Conservation (phyloP, 495 filamentous ascomycete species). For the Penicillium bialowiezense region DNA sequence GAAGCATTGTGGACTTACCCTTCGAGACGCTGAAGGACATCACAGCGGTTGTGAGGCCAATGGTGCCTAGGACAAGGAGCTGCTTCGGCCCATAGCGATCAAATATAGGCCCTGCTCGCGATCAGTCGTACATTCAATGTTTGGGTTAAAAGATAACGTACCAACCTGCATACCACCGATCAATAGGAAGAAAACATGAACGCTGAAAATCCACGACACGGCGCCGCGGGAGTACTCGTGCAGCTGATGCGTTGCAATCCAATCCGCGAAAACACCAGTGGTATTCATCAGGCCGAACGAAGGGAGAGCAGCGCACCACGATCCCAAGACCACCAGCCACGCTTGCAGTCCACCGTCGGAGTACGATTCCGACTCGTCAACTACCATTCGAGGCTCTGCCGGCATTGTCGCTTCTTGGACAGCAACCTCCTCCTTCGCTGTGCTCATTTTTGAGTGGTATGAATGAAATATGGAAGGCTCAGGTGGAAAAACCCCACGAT, state of each 20-base stretch:
- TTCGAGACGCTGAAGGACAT: conserved; percentile 25
- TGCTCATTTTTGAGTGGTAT: too few species aligned
- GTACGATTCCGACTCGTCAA: not conserved
- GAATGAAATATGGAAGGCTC: too few species aligned
- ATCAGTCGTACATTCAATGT: too few species aligned
- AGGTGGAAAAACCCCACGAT: too few species aligned
- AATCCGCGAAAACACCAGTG: conserved; percentile 52
- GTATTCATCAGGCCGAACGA: conserved; percentile 51
- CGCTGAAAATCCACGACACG: conserved; percentile 50
- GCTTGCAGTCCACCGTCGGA: conserved; percentile 20
- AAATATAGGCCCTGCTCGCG: conserved; percentile 22
- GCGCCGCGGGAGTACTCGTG: conserved; percentile 33
- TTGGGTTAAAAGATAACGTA: too few species aligned
- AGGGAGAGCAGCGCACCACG: conserved; percentile 19
- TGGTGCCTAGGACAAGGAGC: conserved; percentile 15
- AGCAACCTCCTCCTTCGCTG: too few species aligned
- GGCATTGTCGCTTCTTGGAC: too few species aligned
- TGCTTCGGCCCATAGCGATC: conserved; percentile 19
- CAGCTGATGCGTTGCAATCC: conserved; percentile 50
- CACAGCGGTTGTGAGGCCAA: conserved; percentile 24
- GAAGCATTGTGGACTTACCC: too few species aligned
- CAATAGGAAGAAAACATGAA: conserved; percentile 20
- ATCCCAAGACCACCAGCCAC: conserved; percentile 20
- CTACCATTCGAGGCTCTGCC: not conserved
- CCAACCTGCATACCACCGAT: conserved; percentile 19